Conservation (phyloP, 2,329 filamentous ascomycete genomes). For the Penicillium sp. region DNA sequence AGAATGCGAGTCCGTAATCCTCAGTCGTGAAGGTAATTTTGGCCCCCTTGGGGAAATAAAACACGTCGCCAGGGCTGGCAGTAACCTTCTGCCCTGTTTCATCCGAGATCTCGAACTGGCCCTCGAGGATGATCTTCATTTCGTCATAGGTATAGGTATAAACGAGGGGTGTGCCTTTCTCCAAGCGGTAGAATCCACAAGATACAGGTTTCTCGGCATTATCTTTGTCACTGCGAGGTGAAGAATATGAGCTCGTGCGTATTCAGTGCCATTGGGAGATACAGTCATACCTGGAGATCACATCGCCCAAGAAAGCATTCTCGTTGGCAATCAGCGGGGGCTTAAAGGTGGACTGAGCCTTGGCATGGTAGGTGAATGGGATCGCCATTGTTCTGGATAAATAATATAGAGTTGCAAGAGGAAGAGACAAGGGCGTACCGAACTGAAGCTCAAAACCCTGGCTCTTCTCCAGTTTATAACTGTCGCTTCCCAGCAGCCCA, state of each 20-base stretch:
- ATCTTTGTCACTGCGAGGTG: slow-evolving; percentile 47
- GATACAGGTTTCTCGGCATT: slow-evolving; percentile 61
- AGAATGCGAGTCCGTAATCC: slow-evolving; percentile 62
- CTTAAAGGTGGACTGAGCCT: slow-evolving; percentile 60
- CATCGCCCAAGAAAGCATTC: slow-evolving; percentile 66
- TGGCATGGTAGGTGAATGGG: slow-evolving; percentile 53
- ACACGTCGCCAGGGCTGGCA: slow-evolving; percentile 63
- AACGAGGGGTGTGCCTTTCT: slow-evolving; percentile 65
- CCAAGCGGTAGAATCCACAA: slow-evolving; percentile 64
- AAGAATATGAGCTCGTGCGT: neutral
- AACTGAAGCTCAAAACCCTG: neutral
- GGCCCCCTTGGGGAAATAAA: slow-evolving; percentile 65
- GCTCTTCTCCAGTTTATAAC: neutral
- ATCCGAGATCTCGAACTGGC: slow-evolving; percentile 63
- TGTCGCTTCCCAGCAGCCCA: neutral
- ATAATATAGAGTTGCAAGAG: neutral
- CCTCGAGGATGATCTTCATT: slow-evolving; percentile 72
- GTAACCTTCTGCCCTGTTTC: slow-evolving; percentile 59
- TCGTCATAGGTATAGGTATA: slow-evolving; percentile 71
- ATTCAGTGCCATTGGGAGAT: neutral
- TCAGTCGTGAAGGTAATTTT: slow-evolving; percentile 66
- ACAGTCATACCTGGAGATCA: slow-evolving; percentile 51
- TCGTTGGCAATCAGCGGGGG: slow-evolving; percentile 66
- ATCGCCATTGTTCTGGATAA: slow-evolving; percentile 32
- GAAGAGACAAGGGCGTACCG: neutral